Evolutionary conservation across 768 basidiomycete genomes (phyloP).

Genomic region (Psilocybe sp.): DNA sequence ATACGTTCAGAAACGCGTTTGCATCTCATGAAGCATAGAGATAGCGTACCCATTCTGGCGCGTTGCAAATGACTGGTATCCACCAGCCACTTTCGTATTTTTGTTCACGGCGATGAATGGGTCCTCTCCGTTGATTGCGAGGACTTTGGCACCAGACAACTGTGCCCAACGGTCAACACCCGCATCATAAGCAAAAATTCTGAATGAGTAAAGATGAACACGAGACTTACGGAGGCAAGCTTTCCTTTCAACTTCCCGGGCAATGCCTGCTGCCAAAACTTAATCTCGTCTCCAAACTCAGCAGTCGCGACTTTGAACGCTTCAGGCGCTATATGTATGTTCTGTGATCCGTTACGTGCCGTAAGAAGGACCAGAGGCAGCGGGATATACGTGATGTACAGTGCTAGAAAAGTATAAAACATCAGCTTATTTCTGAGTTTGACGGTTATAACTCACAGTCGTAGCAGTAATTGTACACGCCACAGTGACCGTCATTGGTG

Average conservation of each 20-base stretch:
- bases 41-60: slow-evolving; percentile 43
- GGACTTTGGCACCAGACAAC: slow-evolving; percentile 52
- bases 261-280: slow-evolving; percentile 53
- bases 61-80: slow-evolving; percentile 50
- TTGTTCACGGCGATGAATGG: slow-evolving; percentile 50
- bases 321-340: slow-evolving; percentile 50
- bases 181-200: background rate
- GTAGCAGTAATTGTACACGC: slow-evolving; percentile 21
- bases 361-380: slow-evolving; percentile 47
- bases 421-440: background rate
- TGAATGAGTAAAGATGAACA: background rate
- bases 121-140: slow-evolving; percentile 47
- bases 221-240: slow-evolving; percentile 36
- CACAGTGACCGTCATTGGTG: slow-evolving; percentile 58
- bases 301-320: slow-evolving; percentile 49
- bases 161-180: no score
- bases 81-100: slow-evolving; percentile 48
- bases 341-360: slow-evolving; percentile 41
- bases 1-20: background rate
- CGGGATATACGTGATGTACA: slow-evolving; percentile 47
- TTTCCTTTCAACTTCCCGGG: slow-evolving; percentile 43
- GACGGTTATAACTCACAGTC: slow-evolving; percentile 13
- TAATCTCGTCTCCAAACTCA: slow-evolving; percentile 49
- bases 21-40: background rate
- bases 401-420: slow-evolving; percentile 21